Evolutionary conservation across 441 rosid genomes (phyloP).

Genomic region (Gossypium trilobum): DNA sequence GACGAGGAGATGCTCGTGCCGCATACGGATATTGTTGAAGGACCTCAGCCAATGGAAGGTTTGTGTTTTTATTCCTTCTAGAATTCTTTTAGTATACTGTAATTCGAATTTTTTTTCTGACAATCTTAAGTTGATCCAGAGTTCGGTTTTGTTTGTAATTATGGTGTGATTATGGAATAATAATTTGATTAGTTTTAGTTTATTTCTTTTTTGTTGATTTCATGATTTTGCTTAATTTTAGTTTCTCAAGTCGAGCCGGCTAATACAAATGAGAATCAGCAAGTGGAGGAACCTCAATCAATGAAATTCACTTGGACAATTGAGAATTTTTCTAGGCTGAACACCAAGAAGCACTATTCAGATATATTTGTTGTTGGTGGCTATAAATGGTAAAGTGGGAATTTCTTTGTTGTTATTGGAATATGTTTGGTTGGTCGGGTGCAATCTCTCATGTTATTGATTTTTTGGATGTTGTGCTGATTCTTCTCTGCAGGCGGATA

Average conservation of each 20-base stretch:
- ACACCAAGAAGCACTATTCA: constrained; percentile 79
- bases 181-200: constrained; percentile 18
- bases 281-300: constrained; percentile 67
- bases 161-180: not conserved
- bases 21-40: constrained; percentile 75
- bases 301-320: constrained; percentile 77
- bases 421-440: not conserved
- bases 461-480: constrained; percentile 4
- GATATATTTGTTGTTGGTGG: constrained; percentile 66
- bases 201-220: constrained; percentile 14
- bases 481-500: constrained; percentile 54
- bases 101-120: not conserved
- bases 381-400: constrained; percentile 57
- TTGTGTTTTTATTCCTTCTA: not conserved
- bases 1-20: constrained; percentile 98
- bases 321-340: constrained; percentile 61
- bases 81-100: not conserved
- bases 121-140: constrained; percentile 20
- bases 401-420: not conserved
- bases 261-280: constrained; percentile 56
- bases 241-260: constrained; percentile 62
- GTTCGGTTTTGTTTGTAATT: not conserved
- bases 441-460: constrained; percentile 10
- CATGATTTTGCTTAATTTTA: constrained; percentile 17
- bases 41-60: constrained; percentile 98